phyloP scores from a whole-genome alignment of 75 land plant genomes.

The Adiantum capillusveneris region DNA sequence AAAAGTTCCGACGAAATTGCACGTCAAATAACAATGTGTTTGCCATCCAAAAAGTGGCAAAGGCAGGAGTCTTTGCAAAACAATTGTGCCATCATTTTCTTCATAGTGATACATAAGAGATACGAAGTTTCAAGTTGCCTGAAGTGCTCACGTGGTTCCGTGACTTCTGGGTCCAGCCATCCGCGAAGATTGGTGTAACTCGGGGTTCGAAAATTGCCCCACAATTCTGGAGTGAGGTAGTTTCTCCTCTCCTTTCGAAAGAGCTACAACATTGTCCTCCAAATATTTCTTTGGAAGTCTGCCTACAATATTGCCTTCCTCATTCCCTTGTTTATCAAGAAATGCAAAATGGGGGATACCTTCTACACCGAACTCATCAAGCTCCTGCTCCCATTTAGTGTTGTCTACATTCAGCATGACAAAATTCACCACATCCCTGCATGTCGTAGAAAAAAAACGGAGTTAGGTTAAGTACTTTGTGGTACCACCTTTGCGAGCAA shows the following conservation, averaged over 20 bases:
- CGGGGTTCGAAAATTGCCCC: constrained; percentile 77
- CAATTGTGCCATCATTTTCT: no score
- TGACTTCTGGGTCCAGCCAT: constrained; percentile 74
- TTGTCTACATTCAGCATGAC: constrained; percentile 98
- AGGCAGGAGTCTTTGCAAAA: no score
- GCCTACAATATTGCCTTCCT: constrained; percentile 92
- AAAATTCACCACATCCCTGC: constrained; percentile 85
- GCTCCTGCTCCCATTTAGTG: constrained; percentile 94
- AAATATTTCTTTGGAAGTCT: constrained; percentile 65
- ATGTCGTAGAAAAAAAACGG: constrained; percentile 7
- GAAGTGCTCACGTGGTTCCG: constrained; percentile 26
- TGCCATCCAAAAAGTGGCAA: no score
- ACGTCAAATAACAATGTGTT: no score
- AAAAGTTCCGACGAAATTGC: no score
- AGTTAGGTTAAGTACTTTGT: no score
- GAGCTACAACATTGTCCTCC: constrained; percentile 77
- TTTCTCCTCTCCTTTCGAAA: constrained; percentile 58
- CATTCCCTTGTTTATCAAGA: constrained; percentile 79
- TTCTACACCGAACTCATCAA: constrained; percentile 98
- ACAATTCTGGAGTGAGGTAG: constrained; percentile 78
- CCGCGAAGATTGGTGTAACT: constrained; percentile 45
- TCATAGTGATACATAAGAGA: no score
- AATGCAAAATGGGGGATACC: constrained; percentile 99
- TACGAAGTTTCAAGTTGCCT: no score
- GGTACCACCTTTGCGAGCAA: no score